Conservation (phyloP, 2,329 filamentous ascomycete species). For the Pestalotiopsis sp. region DNA sequence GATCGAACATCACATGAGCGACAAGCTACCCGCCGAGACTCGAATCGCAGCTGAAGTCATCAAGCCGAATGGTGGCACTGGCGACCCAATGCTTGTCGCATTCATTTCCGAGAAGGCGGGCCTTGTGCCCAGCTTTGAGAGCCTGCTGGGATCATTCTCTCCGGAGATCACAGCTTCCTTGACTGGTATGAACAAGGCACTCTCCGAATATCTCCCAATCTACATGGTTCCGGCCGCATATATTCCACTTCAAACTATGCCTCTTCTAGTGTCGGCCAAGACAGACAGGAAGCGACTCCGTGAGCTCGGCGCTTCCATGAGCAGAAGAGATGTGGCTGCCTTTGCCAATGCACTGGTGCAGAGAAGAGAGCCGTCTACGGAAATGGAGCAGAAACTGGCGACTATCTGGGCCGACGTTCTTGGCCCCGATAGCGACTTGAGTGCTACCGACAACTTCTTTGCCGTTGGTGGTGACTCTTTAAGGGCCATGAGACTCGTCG, state of each 20-base stretch:
- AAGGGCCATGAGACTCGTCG: conserved; percentile 53
- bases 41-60: conserved; percentile 52
- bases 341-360: conserved; percentile 32
- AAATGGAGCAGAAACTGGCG: conserved; percentile 39
- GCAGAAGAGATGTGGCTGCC: conserved; percentile 40
- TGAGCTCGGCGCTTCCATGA: conserved; percentile 44
- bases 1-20: conserved; percentile 51
- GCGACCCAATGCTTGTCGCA: conserved; percentile 47
- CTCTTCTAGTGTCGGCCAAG: conserved; percentile 50
- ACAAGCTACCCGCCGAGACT: conserved; percentile 43
- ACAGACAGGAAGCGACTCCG: conserved; percentile 51
- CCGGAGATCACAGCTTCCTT: conserved; percentile 30
- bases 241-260: conserved; percentile 47
- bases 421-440: conserved; percentile 32
- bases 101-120: conserved; percentile 39
- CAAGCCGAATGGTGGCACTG: conserved; percentile 40
- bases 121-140: conserved; percentile 24
- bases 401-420: conserved; percentile 41
- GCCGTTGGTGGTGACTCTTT: conserved; percentile 47
- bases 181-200: conserved; percentile 22
- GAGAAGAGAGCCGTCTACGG: conserved; percentile 39
- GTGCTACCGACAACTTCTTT: conserved; percentile 35
- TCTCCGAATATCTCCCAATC: conserved; percentile 37
- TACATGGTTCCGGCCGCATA: conserved; percentile 54
- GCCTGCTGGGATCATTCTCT: conserved; percentile 28